phyloP scores from a whole-genome alignment of 148 eudicot genomes.

The Rhododendron kiyosumense region DNA sequence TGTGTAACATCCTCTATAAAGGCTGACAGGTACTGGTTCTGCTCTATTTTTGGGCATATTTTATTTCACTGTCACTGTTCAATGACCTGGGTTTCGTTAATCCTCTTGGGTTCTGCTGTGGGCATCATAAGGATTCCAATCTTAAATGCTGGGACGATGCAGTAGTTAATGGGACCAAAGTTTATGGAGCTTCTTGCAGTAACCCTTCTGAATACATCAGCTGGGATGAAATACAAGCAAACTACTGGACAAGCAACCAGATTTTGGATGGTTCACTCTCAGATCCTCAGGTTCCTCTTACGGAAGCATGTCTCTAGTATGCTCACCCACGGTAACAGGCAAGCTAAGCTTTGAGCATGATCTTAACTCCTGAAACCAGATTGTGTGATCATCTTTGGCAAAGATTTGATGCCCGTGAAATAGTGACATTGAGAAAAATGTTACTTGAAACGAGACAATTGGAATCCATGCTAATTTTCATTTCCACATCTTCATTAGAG shows the following conservation, averaged over 20 bases:
- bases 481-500: background rate
- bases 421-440: background rate
- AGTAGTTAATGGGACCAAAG: slow-evolving; percentile 18
- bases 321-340: background rate
- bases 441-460: background rate
- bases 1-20: background rate
- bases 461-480: background rate
- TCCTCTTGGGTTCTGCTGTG: slow-evolving; percentile 30
- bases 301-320: slow-evolving; percentile 24
- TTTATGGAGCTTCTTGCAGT: slow-evolving; percentile 18
- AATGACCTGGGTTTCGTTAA: slow-evolving; percentile 20
- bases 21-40: background rate
- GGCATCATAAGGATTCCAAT: slow-evolving; percentile 13
- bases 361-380: background rate
- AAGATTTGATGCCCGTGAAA: background rate
- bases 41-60: background rate
- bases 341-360: background rate
- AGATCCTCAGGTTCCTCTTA: slow-evolving; percentile 38
- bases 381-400: background rate
- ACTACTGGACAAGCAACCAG: slow-evolving; percentile 36
- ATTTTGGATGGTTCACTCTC: slow-evolving; percentile 39
- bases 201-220: slow-evolving; percentile 22
- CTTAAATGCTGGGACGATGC: slow-evolving; percentile 8
- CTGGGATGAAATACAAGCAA: slow-evolving; percentile 54
- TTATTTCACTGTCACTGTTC: background rate